These are phyloP conservation scores for Pichia cephalocereana DNA, from an alignment of 805 yeast genomes.

Conservation along the genomic window DNA sequence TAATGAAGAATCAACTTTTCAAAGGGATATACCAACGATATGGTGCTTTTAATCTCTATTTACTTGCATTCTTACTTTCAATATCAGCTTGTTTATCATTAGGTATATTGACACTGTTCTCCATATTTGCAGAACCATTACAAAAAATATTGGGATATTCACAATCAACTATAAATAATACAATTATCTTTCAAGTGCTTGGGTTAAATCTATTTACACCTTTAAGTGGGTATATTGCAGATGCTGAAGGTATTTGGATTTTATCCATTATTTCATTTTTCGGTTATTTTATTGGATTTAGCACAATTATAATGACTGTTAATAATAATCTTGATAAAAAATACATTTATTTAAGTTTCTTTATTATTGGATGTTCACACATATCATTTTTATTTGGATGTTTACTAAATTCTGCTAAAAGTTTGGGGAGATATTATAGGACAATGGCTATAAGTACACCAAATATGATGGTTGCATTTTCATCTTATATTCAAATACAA, in stretches of 20 bases:
- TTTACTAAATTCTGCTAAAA: constrained; percentile 69
- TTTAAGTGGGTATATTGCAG: constrained; percentile 71
- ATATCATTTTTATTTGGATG: constrained; percentile 61
- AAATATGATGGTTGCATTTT: constrained; percentile 31
- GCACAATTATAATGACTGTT: constrained; percentile 34
- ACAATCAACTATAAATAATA: constrained; percentile 56
- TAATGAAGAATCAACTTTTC: background rate
- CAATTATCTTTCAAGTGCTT: constrained; percentile 64
- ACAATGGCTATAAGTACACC: constrained; percentile 83
- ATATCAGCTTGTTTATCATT: constrained; percentile 22
- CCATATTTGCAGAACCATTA: constrained; percentile 69
- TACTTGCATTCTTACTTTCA: constrained; percentile 21
- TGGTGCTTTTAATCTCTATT: constrained; percentile 17
- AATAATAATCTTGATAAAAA: constrained; percentile 24
- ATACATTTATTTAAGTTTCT: constrained; percentile 40
- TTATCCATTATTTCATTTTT: constrained; percentile 52
- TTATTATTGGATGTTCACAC: constrained; percentile 60
- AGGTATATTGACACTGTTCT: constrained; percentile 25
- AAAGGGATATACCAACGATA: background rate
- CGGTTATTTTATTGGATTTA: constrained; percentile 61
- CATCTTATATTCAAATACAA: constrained; percentile 23
- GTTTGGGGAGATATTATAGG: constrained; percentile 55
- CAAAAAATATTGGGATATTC: constrained; percentile 47
- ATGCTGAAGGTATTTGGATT: constrained; percentile 67
- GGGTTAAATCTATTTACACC: constrained; percentile 85